Percentiles rank a stretch among this genome's conserved stretches.
Evolutionary conservation across 1,284 basidiomycete species (phyloP).

Genomic region (Heliocybe sulcata): DNA sequence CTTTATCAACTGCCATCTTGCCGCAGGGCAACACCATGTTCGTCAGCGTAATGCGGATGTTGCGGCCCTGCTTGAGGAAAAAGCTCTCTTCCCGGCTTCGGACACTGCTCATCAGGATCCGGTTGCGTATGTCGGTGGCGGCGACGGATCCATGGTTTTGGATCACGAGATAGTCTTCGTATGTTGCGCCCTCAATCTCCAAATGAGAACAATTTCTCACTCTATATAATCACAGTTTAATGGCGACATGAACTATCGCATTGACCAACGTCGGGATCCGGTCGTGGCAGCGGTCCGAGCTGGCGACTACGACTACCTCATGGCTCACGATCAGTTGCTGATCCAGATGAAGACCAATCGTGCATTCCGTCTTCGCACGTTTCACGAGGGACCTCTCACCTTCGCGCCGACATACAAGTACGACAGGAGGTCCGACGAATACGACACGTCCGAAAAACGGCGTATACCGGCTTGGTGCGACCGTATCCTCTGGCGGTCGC

Average conservation of each 20-base stretch:
- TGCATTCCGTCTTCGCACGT: constrained; percentile 78
- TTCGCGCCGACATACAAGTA: constrained; percentile 97
- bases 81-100: constrained; percentile 54
- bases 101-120: constrained; percentile 33
- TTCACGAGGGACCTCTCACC: constrained; percentile 75
- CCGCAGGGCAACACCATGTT: constrained; percentile 84
- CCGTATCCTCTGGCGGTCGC: constrained; percentile 79
- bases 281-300: constrained; percentile 65
- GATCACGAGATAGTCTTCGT: constrained; percentile 95
- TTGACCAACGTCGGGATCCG: constrained; percentile 83
- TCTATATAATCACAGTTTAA: constrained; percentile 42
- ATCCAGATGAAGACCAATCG: constrained; percentile 87
- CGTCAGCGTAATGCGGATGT: constrained; percentile 83
- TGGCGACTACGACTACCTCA: constrained; percentile 58
- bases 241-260: constrained; percentile 90
- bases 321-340: constrained; percentile 82
- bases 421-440: constrained; percentile 70
- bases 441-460: constrained; percentile 85
- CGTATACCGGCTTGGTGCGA: constrained; percentile 96
- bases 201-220: background rate
- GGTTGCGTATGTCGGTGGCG: constrained; percentile 79
- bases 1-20: constrained; percentile 94
- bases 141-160: constrained; percentile 89
- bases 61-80: constrained; percentile 80
- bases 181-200: constrained; percentile 26